These are phyloP conservation scores for Dillenia suffruticosa DNA, from an alignment of 164 flowering plant species.

Conservation along the genomic window DNA sequence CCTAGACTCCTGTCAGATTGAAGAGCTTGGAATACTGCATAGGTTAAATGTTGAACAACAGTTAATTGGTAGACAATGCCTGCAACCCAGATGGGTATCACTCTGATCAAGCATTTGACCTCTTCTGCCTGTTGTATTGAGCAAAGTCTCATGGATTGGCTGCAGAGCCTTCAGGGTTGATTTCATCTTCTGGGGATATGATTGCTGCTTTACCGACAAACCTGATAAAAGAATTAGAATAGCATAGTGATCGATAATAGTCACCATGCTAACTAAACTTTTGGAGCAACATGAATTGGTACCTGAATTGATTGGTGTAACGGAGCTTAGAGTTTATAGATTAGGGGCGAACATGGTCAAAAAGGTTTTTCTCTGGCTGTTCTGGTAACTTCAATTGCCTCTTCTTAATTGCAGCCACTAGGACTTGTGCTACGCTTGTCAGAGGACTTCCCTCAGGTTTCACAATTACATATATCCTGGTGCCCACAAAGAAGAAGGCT, in stretches of 20 bases:
- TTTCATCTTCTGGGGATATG: constrained; percentile 34
- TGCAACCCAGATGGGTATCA: constrained; percentile 68
- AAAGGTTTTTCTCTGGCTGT: constrained; percentile 41
- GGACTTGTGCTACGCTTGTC: constrained; percentile 45
- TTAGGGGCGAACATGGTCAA: constrained; percentile 26
- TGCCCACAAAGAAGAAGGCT: constrained; percentile 51
- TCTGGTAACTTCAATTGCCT: constrained; percentile 33
- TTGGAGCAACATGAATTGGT: no score
- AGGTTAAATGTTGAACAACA: constrained; percentile 33
- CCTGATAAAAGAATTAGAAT: constrained; percentile 22
- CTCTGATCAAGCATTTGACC: constrained; percentile 62
- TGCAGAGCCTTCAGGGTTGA: constrained; percentile 57
- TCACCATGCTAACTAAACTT: neutral
- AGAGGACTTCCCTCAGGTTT: constrained; percentile 75
- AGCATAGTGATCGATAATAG: neutral
- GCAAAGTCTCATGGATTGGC: constrained; percentile 66
- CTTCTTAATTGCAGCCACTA: constrained; percentile 60
- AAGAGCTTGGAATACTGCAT: constrained; percentile 48
- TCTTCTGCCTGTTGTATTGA: constrained; percentile 78
- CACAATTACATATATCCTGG: constrained; percentile 56
- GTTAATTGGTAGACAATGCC: constrained; percentile 33
- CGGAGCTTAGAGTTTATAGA: constrained; percentile 58
- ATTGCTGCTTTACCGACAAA: constrained; percentile 80
- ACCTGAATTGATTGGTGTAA: constrained; percentile 79
- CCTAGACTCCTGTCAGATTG: constrained; percentile 46